A percentile compares a stretch with the other conserved stretches of the same genome.
These are phyloP conservation scores for Agarophyton chilense DNA, from an alignment of 23 red algal genomes.

Conservation along the genomic window DNA sequence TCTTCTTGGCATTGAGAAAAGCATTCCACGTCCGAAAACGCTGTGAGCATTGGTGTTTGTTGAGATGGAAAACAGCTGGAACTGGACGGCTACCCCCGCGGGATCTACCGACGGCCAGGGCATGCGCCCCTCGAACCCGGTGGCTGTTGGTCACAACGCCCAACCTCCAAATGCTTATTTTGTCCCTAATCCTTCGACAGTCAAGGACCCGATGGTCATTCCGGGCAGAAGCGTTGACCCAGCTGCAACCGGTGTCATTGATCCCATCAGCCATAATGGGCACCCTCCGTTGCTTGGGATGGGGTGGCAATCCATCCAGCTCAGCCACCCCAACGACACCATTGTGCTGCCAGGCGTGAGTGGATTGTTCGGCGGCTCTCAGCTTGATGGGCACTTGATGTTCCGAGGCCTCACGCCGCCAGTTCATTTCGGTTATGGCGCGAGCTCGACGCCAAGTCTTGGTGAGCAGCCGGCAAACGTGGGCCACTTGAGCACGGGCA, in stretches of 20 bases:
- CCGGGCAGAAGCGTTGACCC: not conserved
- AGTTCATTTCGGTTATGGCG: not conserved
- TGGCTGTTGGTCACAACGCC: not conserved
- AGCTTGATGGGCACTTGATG: not conserved
- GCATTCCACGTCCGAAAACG: not conserved
- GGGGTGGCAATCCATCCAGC: not conserved
- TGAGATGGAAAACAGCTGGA: not conserved
- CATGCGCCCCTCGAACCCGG: not conserved
- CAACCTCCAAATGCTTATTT: not conserved
- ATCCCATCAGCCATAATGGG: too few relatives aligned
- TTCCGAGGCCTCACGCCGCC: not conserved
- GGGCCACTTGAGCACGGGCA: not conserved
- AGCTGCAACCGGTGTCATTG: too few relatives aligned
- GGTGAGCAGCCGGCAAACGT: not conserved
- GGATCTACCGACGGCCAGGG: not conserved
- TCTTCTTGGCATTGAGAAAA: not conserved
- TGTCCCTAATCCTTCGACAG: not conserved
- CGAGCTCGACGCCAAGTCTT: not conserved
- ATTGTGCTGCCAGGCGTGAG: not conserved
- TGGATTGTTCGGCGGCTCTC: not conserved
- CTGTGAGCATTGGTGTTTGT: not conserved
- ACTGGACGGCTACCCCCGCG: not conserved
- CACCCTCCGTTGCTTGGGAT: not conserved
- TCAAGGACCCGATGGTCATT: not conserved
- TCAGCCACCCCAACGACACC: not conserved